These are phyloP conservation scores for Westerdykella ornata DNA, from an alignment of 2,329 filamentous ascomycete species.

Conservation along the genomic window DNA sequence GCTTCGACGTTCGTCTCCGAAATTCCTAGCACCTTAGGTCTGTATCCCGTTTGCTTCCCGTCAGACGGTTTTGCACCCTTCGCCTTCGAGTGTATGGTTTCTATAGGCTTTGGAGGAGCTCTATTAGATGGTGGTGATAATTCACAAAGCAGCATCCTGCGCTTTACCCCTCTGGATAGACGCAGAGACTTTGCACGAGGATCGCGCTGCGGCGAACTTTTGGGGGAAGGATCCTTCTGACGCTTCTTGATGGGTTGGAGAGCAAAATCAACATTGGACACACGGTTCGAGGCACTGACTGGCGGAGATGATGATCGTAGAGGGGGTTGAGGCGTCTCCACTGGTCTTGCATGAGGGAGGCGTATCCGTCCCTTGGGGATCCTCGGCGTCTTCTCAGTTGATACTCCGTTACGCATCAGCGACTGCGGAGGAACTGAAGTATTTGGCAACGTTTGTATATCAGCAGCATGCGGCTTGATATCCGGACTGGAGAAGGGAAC, in stretches of 20 bases:
- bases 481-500: background rate
- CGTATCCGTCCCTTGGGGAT: constrained; percentile 22
- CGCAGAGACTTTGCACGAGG: constrained; percentile 34
- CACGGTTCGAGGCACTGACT: constrained; percentile 33
- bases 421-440: background rate
- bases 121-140: constrained; percentile 13
- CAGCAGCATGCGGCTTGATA: background rate
- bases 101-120: background rate
- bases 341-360: constrained; percentile 17
- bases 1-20: no score
- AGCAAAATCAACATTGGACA: constrained; percentile 30
- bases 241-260: constrained; percentile 10
- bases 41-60: background rate
- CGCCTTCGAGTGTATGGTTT: no score
- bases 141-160: constrained; percentile 41
- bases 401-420: background rate
- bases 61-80: constrained; percentile 2
- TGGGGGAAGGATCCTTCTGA: constrained; percentile 7
- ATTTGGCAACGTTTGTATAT: background rate
- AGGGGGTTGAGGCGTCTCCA: constrained; percentile 19
- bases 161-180: constrained; percentile 34
- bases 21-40: no score
- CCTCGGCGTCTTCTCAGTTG: constrained; percentile 13
- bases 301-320: constrained; percentile 32
- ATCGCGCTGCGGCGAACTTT: constrained; percentile 14